These are phyloP conservation scores for Boletus semigastroideus DNA, from an alignment of 1,284 basidiomycete genomes.

Conservation along the genomic window DNA sequence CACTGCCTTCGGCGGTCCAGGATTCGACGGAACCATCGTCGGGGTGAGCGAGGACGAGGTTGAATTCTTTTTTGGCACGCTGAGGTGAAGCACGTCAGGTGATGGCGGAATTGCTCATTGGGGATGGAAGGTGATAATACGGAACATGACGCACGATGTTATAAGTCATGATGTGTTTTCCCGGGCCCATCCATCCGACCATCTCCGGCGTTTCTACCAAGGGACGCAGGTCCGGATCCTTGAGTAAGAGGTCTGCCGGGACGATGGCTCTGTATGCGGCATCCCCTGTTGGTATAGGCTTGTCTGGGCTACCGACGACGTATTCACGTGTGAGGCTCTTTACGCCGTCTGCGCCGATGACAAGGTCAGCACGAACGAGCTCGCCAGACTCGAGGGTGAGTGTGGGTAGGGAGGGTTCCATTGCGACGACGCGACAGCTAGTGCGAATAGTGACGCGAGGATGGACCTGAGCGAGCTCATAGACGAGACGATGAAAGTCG, in stretches of 20 bases:
- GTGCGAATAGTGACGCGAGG: constrained; percentile 45
- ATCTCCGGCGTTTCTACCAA: constrained; percentile 38
- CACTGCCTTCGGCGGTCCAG: constrained; percentile 40
- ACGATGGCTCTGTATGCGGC: constrained; percentile 42
- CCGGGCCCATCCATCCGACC: constrained; percentile 43
- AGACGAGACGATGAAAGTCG: constrained; percentile 49
- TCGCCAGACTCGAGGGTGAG: constrained; percentile 45
- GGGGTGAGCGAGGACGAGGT: constrained; percentile 49
- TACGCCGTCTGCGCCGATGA: constrained; percentile 57
- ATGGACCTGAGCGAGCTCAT: constrained; percentile 41
- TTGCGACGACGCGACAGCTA: constrained; percentile 38
- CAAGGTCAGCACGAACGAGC: constrained; percentile 43
- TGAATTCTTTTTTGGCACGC: constrained; percentile 45
- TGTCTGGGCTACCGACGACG: constrained; percentile 41
- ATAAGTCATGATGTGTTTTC: constrained; percentile 39
- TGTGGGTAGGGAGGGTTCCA: constrained; percentile 40
- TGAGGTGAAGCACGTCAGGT: constrained; percentile 11
- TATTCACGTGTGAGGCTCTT: constrained; percentile 44
- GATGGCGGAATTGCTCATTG: background rate
- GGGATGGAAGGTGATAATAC: background rate
- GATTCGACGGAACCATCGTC: constrained; percentile 42
- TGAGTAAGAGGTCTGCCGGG: constrained; percentile 32
- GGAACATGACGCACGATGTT: constrained; percentile 28
- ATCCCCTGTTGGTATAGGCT: constrained; percentile 39
- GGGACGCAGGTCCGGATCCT: constrained; percentile 35